These are phyloP conservation scores for Lentinula aciculospora DNA, from an alignment of 768 basidiomycete species.

Conservation along the genomic window DNA sequence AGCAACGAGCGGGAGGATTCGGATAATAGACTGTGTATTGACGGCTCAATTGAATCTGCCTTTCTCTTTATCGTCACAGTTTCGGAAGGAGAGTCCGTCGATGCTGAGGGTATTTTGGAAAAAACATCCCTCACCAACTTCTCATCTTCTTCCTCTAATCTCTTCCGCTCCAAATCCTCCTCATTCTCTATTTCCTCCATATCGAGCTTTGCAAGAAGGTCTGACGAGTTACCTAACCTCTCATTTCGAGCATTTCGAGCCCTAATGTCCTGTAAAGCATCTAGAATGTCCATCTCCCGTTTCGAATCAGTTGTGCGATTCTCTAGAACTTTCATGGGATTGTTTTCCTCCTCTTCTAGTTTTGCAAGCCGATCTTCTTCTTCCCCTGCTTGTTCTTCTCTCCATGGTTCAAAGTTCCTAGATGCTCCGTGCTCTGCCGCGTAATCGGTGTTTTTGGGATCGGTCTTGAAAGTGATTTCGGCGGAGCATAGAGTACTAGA, in stretches of 20 bases:
- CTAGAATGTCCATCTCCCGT: too few species aligned
- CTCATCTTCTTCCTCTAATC: slow-evolving; percentile 84
- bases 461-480: slow-evolving; percentile 99
- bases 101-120: slow-evolving; percentile 47
- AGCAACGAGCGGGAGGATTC: slow-evolving; percentile 36
- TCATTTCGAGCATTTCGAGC: slow-evolving; percentile 87
- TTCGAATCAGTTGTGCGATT: too few species aligned
- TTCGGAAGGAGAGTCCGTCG: not conserved
- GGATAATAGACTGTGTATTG: slow-evolving; percentile 42
- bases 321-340: slow-evolving; percentile 96
- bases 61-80: slow-evolving; percentile 54
- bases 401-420: slow-evolving; percentile 97
- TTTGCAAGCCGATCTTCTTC: slow-evolving; percentile 81
- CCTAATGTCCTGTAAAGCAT: slow-evolving; percentile 92
- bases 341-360: slow-evolving; percentile 89
- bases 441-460: slow-evolving; percentile 97
- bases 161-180: slow-evolving; percentile 60
- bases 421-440: slow-evolving; percentile 93
- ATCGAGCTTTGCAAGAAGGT: slow-evolving; percentile 57
- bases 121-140: slow-evolving; percentile 84
- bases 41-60: slow-evolving; percentile 52
- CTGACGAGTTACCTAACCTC: slow-evolving; percentile 59
- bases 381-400: slow-evolving; percentile 72
- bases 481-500: slow-evolving; percentile 92
- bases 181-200: slow-evolving; percentile 71